Conservation (phyloP, 1,284 basidiomycete genomes). For the Trametes sp. region DNA sequence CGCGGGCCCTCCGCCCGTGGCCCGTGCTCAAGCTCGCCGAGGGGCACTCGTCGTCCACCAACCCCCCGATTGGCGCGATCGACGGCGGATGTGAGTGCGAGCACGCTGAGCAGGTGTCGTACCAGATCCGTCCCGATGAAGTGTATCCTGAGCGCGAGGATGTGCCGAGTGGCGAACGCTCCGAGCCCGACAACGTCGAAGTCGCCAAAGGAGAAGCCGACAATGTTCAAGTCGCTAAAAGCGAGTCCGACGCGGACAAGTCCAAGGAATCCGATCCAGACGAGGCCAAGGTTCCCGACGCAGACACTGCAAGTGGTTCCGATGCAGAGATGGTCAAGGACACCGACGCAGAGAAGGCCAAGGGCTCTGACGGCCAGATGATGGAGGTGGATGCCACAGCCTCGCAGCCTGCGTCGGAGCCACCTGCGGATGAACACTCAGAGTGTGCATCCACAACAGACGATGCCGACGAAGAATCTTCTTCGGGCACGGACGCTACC, state of each 20-base stretch:
- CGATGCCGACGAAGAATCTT: neutral
- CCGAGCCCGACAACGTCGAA: neutral
- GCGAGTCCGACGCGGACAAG: no score
- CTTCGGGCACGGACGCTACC: neutral
- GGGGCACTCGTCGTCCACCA: slow-evolving; percentile 1
- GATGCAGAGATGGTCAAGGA: no score
- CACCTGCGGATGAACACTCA: no score
- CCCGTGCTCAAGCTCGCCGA: slow-evolving; percentile 35
- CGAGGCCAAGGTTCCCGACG: no score
- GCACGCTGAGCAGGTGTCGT: slow-evolving; percentile 19
- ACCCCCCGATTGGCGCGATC: slow-evolving; percentile 20
- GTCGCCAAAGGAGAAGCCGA: neutral
- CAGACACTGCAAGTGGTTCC: no score
- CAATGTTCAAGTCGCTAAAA: no score
- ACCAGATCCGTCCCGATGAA: slow-evolving; percentile 20
- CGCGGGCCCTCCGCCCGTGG: slow-evolving; percentile 36
- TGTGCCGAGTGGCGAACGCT: neutral
- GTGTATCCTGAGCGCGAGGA: neutral
- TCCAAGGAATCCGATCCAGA: no score
- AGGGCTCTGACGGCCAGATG: neutral
- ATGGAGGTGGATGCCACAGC: neutral
- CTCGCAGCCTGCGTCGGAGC: neutral
- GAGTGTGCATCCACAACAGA: neutral
- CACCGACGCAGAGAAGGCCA: neutral
- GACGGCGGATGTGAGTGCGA: slow-evolving; percentile 22